Conservation (phyloP, 352 stramenopile genomes). For the Phytophthora crassamura region DNA sequence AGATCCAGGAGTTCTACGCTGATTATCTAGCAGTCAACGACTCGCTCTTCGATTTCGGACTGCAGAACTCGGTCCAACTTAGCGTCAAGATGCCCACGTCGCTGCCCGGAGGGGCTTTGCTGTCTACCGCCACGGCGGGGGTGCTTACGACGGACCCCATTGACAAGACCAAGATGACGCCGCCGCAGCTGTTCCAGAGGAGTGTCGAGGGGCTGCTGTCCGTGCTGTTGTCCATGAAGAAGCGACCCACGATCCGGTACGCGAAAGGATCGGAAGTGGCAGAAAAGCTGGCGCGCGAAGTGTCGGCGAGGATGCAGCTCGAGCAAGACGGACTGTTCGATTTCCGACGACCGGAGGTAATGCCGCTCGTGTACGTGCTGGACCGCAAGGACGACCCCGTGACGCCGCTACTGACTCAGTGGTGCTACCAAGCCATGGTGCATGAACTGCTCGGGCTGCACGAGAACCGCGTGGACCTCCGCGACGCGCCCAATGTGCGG, state of each 20-base stretch:
- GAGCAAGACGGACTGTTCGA: constrained; percentile 98
- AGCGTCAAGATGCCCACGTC: constrained; percentile 55
- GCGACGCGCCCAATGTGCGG: constrained; percentile 92
- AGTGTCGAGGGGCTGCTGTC: constrained; percentile 95
- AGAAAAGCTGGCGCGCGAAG: constrained; percentile 94
- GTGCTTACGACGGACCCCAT: constrained; percentile 49
- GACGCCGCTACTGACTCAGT: constrained; percentile 98
- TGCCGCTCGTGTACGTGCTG: constrained; percentile 93
- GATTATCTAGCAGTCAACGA: constrained; percentile 99
- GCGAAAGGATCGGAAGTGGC: constrained; percentile 93
- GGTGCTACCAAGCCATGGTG: constrained; percentile 99
- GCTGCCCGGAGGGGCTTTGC: constrained; percentile 23
- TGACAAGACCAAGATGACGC: constrained; percentile 40
- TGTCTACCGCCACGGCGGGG: constrained; percentile 55
- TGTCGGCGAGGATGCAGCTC: constrained; percentile 93
- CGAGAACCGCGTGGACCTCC: constrained; percentile 98
- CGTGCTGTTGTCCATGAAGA: constrained; percentile 96
- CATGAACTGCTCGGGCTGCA: constrained; percentile 98
- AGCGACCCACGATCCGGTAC: constrained; percentile 96
- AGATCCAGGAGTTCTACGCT: constrained; percentile 99
- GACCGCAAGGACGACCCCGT: constrained; percentile 99
- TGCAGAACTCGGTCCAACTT: constrained; percentile 66
- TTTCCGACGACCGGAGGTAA: constrained; percentile 90
- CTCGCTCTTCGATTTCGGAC: constrained; percentile 97
- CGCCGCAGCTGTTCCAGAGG: constrained; percentile 81